Evolutionary conservation across 257 asterid species (phyloP).

Genomic region (Solanum neorickii): DNA sequence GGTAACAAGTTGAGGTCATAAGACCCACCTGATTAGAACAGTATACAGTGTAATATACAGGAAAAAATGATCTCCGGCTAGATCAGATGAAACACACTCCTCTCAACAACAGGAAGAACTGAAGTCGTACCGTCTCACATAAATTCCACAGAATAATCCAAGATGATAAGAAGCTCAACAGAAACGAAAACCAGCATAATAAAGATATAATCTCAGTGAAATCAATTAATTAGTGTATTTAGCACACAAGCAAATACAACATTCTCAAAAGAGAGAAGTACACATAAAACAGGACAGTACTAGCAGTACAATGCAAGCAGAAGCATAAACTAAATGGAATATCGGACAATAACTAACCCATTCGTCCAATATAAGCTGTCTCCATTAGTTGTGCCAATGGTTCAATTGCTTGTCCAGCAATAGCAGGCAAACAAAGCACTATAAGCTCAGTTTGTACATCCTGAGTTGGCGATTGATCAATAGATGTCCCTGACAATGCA

Average conservation of each 20-base stretch:
- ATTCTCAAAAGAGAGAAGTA: neutral
- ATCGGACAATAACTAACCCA: constrained; percentile 10
- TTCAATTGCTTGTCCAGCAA: constrained; percentile 42
- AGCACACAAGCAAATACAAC: neutral
- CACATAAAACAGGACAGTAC: neutral
- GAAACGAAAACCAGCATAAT: neutral
- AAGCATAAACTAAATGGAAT: neutral
- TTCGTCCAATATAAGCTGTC: constrained; percentile 33
- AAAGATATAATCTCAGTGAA: neutral
- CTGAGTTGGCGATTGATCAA: neutral
- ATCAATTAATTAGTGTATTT: neutral
- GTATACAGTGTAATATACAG: neutral
- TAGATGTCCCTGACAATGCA: constrained; percentile 15
- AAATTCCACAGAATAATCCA: neutral
- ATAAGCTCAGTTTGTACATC: constrained; percentile 24
- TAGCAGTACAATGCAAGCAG: neutral
- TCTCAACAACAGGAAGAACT: neutral
- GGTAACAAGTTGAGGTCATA: neutral
- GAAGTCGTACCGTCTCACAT: neutral
- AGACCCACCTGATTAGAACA: neutral
- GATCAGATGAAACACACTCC: neutral
- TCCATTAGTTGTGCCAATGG: constrained; percentile 39
- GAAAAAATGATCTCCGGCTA: neutral
- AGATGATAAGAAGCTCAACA: neutral
- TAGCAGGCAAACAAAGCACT: constrained; percentile 30